Percentiles rank a stretch among this genome's conserved stretches.
These are phyloP conservation scores for Pseudisothecium myosuroides DNA, from an alignment of 225 moss, liverwort and hornwort genomes.

Conservation along the genomic window DNA sequence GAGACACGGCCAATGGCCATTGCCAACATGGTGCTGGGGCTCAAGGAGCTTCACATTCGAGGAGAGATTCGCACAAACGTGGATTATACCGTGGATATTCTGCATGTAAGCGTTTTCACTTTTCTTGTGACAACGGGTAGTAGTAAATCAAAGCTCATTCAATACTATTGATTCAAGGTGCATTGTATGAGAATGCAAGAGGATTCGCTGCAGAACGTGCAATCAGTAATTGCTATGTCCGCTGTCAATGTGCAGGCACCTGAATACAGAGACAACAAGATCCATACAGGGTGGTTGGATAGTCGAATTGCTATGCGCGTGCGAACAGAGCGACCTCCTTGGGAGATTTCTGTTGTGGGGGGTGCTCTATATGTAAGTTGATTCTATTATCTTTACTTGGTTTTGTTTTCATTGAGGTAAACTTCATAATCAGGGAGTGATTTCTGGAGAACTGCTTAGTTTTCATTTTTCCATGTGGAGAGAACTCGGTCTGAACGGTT, in stretches of 20 bases:
- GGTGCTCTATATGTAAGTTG: slow-evolving; percentile 90
- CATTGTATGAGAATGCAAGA: neutral
- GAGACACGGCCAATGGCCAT: slow-evolving; percentile 85
- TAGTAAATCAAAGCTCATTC: neutral
- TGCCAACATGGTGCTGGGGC: slow-evolving; percentile 94
- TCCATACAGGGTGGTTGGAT: slow-evolving; percentile 98
- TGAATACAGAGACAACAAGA: slow-evolving; percentile 78
- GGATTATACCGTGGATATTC: slow-evolving; percentile 93
- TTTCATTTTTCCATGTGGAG: neutral
- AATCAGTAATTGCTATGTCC: neutral
- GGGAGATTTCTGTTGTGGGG: slow-evolving; percentile 82
- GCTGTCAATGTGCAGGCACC: slow-evolving; percentile 42
- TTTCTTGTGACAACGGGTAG: neutral
- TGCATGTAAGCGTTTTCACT: slow-evolving; percentile 52
- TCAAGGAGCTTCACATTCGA: slow-evolving; percentile 94
- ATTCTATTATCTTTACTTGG: neutral
- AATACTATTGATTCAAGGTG: neutral
- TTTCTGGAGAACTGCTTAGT: neutral
- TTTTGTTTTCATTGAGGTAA: neutral
- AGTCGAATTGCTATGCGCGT: slow-evolving; percentile 92
- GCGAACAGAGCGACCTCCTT: slow-evolving; percentile 74
- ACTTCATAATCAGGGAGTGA: neutral
- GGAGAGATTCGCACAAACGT: slow-evolving; percentile 96
- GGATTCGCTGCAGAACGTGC: neutral
- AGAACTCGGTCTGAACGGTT: neutral